Evolutionary conservation across 179 eudicot species (phyloP), one percentile per base, ranked within the genome.

Genomic region (Sideroxylon spinosum): DNA sequence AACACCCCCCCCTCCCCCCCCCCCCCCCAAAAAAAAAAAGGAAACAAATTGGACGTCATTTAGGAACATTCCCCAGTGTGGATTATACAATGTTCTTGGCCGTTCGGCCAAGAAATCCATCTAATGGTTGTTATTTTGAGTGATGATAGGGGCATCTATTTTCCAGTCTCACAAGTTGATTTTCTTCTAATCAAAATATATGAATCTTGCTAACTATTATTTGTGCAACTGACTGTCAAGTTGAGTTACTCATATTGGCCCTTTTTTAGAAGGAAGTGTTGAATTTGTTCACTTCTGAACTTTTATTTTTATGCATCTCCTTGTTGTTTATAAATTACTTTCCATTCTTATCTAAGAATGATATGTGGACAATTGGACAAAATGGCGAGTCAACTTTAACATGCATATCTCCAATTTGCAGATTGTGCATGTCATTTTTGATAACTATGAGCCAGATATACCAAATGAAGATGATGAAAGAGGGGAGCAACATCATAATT

Each of bases 401-500:
- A 37, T 37, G 44, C 28, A 53, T 44, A 37, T 48, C 48, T 80
- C 59, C 74, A 16, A 67, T 17, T 28, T 60, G 52, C 79, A 80
- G 83, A 80, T 74, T 72, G 75, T 72, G 75, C 75, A 53, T 55
- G 75, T 55, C 49, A 72, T 25, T 53, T 17, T 55, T 10, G 75
- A 72, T 55, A 72, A 72, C 48, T 72, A 71, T 71, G 60, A 52
- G 81, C 81, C 68, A 28, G 86, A 86, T 73, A 46, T 79, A 78
- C 83, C 55, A 56, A 80, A 52, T 74, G 94, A 86, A 79, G 84
- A 77, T 60, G 97, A 80, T 66, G 89, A 87, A 63, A 79, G 83
- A 71, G 89, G 85, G 78, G 91, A 87, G 63, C 87, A 84, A 64
- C 92, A 92, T 75, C 94, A 90, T 82, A 89, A 93, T 76, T 93